phyloP scores from a whole-genome alignment of 2,329 filamentous ascomycete genomes.

The Hysterium pulicare region DNA sequence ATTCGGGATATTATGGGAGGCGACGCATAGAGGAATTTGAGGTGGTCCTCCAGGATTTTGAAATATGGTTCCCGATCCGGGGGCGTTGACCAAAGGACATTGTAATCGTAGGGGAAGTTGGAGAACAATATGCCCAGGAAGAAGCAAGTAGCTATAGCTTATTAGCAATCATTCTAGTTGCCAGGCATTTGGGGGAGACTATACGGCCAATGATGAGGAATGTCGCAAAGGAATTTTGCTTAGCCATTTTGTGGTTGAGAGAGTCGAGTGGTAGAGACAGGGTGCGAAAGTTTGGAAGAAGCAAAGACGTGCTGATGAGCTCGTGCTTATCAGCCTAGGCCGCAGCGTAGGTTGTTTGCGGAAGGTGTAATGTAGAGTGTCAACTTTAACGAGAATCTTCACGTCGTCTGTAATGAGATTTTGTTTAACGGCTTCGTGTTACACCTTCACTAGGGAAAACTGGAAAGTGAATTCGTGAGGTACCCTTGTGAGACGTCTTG shows the following conservation, averaged over 20 bases:
- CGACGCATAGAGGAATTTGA: conserved; percentile 85
- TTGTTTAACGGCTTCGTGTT: no score
- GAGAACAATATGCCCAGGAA: conserved; percentile 98
- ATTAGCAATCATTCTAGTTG: conserved; percentile 13
- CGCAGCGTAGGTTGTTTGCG: neutral
- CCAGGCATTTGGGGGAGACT: conserved; percentile 37
- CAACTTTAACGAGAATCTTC: no score
- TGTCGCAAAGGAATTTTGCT: conserved; percentile 72
- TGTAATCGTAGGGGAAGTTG: conserved; percentile 92
- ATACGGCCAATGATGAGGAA: conserved; percentile 95
- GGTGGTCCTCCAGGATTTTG: conserved; percentile 81
- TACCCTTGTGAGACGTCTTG: no score
- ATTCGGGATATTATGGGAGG: conserved; percentile 90
- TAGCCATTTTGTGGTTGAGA: conserved; percentile 21
- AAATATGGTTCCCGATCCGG: conserved; percentile 67
- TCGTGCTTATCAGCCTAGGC: neutral
- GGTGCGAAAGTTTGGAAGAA: neutral
- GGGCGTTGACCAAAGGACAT: conserved; percentile 74
- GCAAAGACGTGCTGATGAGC: neutral
- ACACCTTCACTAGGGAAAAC: no score
- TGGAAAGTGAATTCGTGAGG: no score
- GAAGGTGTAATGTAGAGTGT: no score
- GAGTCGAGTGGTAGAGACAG: neutral
- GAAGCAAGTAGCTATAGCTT: conserved; percentile 68
- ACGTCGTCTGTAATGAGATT: no score